Conservation (phyloP, 2,329 filamentous ascomycete species). For the Aureobasidium subglaciale region DNA sequence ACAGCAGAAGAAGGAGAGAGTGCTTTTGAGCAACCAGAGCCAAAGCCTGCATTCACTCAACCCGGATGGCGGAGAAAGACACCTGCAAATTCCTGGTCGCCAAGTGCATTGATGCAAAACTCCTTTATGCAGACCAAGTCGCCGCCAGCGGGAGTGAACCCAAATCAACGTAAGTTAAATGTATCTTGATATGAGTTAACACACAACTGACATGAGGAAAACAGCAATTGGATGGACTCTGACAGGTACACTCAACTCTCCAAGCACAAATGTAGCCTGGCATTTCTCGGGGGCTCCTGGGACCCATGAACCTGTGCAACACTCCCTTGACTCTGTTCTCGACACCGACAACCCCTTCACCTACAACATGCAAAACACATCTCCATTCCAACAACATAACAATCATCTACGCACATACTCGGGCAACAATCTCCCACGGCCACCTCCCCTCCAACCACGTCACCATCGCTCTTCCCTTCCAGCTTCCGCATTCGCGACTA, state of each 20-base stretch:
- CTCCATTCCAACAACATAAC: background rate
- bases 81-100: constrained; percentile 36
- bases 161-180: background rate
- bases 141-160: background rate
- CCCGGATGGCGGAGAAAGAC: constrained; percentile 45
- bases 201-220: too few species aligned
- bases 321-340: constrained; percentile 19
- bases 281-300: constrained; percentile 59
- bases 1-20: constrained; percentile 71
- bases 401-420: constrained; percentile 11
- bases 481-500: background rate
- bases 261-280: constrained; percentile 73
- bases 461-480: constrained; percentile 3
- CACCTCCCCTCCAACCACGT: background rate
- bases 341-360: constrained; percentile 3
- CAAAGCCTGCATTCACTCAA: constrained; percentile 40
- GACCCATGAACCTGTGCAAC: constrained; percentile 19
- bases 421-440: background rate
- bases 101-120: constrained; percentile 25
- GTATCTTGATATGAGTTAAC: too few species aligned
- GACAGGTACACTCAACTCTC: constrained; percentile 81
- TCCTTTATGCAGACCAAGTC: constrained; percentile 5
- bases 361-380: background rate
- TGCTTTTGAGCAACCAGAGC: constrained; percentile 48
- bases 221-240: constrained; percentile 73